Conservation (phyloP, 2,329 filamentous ascomycete species). For the Aspergillus viridinutans region DNA sequence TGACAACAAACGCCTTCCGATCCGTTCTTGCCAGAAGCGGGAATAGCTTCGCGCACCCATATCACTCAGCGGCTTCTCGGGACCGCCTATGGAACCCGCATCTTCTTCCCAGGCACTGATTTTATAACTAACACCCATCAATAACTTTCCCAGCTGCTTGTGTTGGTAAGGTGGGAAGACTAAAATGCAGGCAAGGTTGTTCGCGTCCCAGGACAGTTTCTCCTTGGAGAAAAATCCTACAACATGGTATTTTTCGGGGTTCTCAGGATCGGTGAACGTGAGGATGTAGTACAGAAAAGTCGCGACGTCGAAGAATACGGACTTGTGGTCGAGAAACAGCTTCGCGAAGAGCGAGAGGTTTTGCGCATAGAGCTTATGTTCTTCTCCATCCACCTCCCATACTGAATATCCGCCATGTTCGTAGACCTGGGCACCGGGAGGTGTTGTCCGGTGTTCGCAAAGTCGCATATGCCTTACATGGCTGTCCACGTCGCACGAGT, state of each 20-base stretch:
- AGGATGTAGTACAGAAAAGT: constrained; percentile 94
- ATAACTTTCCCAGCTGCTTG: constrained; percentile 77
- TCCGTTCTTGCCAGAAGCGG: constrained; percentile 80
- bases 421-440: constrained; percentile 73
- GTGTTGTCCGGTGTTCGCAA: constrained; percentile 52
- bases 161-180: constrained; percentile 95
- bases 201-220: constrained; percentile 98
- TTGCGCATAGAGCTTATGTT: constrained; percentile 85
- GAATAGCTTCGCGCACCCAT: constrained; percentile 78
- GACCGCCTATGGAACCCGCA: constrained; percentile 72
- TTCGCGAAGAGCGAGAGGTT: constrained; percentile 95
- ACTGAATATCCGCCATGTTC: constrained; percentile 75
- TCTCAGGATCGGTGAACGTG: constrained; percentile 61
- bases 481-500: constrained; percentile 52
- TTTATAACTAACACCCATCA: constrained; percentile 93
- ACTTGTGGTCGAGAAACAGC: constrained; percentile 96
- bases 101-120: constrained; percentile 70
- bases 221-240: constrained; percentile 99
- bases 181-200: constrained; percentile 94
- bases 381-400: constrained; percentile 88
- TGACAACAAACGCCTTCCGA: constrained; percentile 64
- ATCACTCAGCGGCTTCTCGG: constrained; percentile 88
- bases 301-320: constrained; percentile 93
- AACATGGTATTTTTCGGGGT: constrained; percentile 52
- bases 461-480: constrained; percentile 39